Evolutionary conservation across 163 green algal genomes (phyloP).

Genomic region (Chlorella variabilis): DNA sequence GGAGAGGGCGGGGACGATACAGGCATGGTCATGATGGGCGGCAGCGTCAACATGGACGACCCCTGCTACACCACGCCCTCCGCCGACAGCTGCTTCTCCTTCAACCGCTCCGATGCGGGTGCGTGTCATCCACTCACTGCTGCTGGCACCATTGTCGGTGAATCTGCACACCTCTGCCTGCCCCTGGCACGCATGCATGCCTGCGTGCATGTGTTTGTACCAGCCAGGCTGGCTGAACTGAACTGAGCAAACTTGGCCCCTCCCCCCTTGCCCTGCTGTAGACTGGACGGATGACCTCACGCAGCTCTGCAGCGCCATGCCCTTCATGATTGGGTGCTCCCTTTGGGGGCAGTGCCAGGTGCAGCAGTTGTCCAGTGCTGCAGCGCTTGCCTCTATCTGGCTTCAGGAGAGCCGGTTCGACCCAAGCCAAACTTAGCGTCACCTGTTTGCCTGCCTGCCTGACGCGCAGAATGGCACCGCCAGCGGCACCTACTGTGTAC

Average conservation of each 20-base stretch:
- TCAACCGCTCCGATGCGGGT: slow-evolving; percentile 17
- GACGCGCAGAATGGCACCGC: slow-evolving; percentile 23
- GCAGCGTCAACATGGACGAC: slow-evolving; percentile 28
- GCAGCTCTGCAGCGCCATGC: slow-evolving; percentile 45
- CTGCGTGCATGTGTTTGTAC: too few species aligned
- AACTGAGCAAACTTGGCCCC: too few species aligned
- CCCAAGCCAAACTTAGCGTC: neutral
- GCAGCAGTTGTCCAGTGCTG: neutral
- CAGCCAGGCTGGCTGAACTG: neutral
- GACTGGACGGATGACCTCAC: slow-evolving; percentile 10
- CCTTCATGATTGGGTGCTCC: slow-evolving; percentile 54
- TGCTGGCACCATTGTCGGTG: neutral
- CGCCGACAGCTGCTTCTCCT: neutral
- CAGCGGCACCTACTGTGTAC: slow-evolving; percentile 31
- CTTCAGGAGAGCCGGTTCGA: neutral
- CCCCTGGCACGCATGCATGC: too few species aligned
- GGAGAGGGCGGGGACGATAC: neutral
- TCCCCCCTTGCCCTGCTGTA: neutral
- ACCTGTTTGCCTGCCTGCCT: too few species aligned
- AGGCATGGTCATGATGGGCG: neutral
- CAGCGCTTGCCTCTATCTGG: too few species aligned
- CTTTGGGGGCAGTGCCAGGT: slow-evolving; percentile 35
- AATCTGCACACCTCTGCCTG: neutral
- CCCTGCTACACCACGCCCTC: slow-evolving; percentile 28
- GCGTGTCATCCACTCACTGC: neutral